Evolutionary conservation across 2,329 filamentous ascomycete species (phyloP), one percentile per base, ranked within the genome.

Genomic region (Arthrobotrys megalospora): DNA sequence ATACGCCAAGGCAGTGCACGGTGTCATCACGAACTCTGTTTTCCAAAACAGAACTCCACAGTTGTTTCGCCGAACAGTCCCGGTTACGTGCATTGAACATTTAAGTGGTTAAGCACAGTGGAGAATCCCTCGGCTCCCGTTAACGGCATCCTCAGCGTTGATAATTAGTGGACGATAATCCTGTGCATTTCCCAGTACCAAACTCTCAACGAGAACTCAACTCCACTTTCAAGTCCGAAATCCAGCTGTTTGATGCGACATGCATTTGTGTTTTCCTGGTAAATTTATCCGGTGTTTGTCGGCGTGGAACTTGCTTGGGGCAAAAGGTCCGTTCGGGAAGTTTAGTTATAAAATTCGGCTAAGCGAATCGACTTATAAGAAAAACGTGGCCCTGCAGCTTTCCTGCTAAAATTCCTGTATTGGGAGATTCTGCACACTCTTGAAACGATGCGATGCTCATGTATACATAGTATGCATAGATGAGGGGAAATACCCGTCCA

Each of bases 351-450:
- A 75, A 75, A 72, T 64, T 45, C 47, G 50, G 70, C 21, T 75
- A 75, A 75, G 70, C 70, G 70, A 75, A 75, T 67, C 47, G 55
- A 75, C 58, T 62, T 68, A 66, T 73, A 73, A 60, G 38, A 60
- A 60, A 75, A 75, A 75, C 70, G 70, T 75, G 70, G 70, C 70
- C 70, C 65, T 75, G 70, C 70, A 67, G 36, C 55, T 60, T 60
- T 60, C 34, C 55, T 60, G 55, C 36, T 60, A 60, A 60, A 60
- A 60, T 60, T 60, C 55, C 55, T 60, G 55, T 60, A 60, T 60
- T 60, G 36, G 55, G 55, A 60, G 55, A 60, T 28, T 43, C 55
- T 60, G 55, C 55, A 60, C 19, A 16, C 36, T 36, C 55, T 43
- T 60, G 36, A 36, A 60, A 60, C 55, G 36, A 41, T 60, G 55